Evolutionary conservation across 257 asterid genomes (phyloP).

Genomic region (Rehmannia glutinosa): DNA sequence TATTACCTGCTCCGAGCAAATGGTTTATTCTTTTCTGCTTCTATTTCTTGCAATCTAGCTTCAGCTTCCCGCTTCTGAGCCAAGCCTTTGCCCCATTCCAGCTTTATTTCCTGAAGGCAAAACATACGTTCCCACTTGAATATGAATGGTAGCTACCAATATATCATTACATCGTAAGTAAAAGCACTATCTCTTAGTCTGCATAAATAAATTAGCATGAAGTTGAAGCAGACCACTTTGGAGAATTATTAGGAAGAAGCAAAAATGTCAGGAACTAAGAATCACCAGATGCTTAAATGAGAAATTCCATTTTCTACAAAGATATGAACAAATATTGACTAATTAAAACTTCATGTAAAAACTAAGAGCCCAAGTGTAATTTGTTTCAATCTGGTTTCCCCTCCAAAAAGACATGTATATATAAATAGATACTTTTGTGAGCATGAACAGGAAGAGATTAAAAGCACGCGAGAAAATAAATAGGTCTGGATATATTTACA

Average conservation of each 20-base stretch:
- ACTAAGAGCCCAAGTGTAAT: not conserved
- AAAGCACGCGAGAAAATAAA: not conserved
- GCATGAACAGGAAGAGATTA: not conserved
- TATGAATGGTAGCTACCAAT: not conserved
- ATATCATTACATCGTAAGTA: not conserved
- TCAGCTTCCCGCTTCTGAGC: constrained; percentile 94
- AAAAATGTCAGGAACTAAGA: not conserved
- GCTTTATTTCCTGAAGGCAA: constrained; percentile 65
- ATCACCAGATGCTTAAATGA: not conserved
- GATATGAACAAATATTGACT: not conserved
- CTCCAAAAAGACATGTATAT: not conserved
- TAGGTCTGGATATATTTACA: not conserved
- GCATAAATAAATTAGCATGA: not conserved
- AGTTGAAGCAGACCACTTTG: not conserved
- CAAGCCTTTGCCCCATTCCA: constrained; percentile 96
- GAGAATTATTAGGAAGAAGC: not conserved
- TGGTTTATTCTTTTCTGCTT: constrained; percentile 86
- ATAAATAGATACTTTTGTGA: not conserved
- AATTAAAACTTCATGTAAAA: not conserved
- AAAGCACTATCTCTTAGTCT: not conserved
- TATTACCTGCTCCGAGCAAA: constrained; percentile 85
- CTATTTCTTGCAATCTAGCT: constrained; percentile 62
- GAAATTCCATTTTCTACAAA: not conserved
- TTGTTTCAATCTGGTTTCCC: not conserved
- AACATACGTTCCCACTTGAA: constrained; percentile 1